Percentiles rank a stretch among this genome's conserved stretches.
These are phyloP conservation scores for Yarrowia sp. DNA, from an alignment of 805 yeast genomes.

Conservation along the genomic window DNA sequence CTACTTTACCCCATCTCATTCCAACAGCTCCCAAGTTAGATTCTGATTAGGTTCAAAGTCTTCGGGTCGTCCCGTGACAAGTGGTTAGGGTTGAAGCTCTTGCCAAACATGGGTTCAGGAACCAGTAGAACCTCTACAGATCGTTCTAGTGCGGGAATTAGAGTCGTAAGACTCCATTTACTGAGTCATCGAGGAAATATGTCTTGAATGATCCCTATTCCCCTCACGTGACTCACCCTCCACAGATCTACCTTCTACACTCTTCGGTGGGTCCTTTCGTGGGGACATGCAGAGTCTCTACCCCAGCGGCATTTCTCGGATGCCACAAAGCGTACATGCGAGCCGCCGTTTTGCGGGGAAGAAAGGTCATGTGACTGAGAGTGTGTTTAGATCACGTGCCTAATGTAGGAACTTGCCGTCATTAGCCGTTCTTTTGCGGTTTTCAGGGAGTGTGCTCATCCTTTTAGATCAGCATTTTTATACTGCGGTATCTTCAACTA, in stretches of 20 bases:
- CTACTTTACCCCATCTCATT: background rate
- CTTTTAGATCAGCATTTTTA: too few relatives aligned
- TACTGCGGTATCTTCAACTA: too few relatives aligned
- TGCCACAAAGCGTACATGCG: background rate
- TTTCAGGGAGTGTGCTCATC: too few relatives aligned
- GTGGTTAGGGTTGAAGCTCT: background rate
- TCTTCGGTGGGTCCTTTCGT: background rate
- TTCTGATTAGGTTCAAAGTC: background rate
- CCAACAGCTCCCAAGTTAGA: background rate
- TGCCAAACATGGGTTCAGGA: background rate
- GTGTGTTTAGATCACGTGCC: background rate
- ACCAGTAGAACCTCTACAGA: too few relatives aligned
- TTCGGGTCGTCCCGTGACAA: slow-evolving; percentile 12
- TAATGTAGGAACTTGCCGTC: background rate
- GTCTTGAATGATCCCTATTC: too few relatives aligned
- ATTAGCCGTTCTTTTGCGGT: background rate
- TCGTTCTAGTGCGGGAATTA: too few relatives aligned
- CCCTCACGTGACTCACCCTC: background rate
- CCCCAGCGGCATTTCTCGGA: slow-evolving; percentile 1
- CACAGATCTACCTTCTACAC: background rate
- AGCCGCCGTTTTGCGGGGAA: background rate
- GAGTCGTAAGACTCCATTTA: too few relatives aligned
- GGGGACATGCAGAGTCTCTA: background rate
- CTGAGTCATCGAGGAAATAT: too few relatives aligned
- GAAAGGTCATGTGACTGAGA: background rate